These are phyloP conservation scores for Aspergillus arachidicola DNA, from an alignment of 2,329 filamentous ascomycete genomes.

Conservation along the genomic window DNA sequence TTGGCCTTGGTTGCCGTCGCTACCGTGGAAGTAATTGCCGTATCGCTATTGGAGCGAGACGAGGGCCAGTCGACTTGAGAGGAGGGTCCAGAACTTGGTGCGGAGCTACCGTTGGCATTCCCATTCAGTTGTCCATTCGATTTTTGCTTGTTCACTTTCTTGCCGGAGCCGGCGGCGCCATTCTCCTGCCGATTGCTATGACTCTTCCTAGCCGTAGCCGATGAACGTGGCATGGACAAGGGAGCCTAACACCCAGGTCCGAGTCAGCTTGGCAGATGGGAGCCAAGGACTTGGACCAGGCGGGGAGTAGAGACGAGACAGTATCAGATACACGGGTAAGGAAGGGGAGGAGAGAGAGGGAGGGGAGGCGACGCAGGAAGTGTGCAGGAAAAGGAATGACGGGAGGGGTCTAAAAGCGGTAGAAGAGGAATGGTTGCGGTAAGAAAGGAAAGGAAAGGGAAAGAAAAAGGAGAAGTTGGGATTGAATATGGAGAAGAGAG, in stretches of 20 bases:
- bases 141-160: constrained; percentile 64
- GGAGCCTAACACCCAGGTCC: constrained; percentile 45
- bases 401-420: constrained; percentile 13
- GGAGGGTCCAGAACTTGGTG: constrained; percentile 37
- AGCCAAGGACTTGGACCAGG: constrained; percentile 51
- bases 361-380: constrained; percentile 2
- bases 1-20: constrained; percentile 29
- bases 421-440: constrained; percentile 14
- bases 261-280: constrained; percentile 52
- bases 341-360: constrained; percentile 13
- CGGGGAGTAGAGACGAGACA: constrained; percentile 30
- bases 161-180: constrained; percentile 78
- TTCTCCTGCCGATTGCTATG: constrained; percentile 81
- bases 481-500: constrained; percentile 14
- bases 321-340: constrained; percentile 15
- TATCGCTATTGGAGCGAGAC: constrained; percentile 43
- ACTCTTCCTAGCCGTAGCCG: constrained; percentile 55
- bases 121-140: constrained; percentile 59
- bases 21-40: constrained; percentile 31
- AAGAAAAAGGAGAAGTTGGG: constrained; percentile 10
- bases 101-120: constrained; percentile 48
- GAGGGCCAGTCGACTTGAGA: constrained; percentile 44
- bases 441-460: constrained; percentile 13
- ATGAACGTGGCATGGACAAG: constrained; percentile 54
- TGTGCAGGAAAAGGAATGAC: constrained; percentile 16